These are phyloP conservation scores for Apiotrichum porosum DNA, from an alignment of 1,284 basidiomycete genomes.

Conservation along the genomic window DNA sequence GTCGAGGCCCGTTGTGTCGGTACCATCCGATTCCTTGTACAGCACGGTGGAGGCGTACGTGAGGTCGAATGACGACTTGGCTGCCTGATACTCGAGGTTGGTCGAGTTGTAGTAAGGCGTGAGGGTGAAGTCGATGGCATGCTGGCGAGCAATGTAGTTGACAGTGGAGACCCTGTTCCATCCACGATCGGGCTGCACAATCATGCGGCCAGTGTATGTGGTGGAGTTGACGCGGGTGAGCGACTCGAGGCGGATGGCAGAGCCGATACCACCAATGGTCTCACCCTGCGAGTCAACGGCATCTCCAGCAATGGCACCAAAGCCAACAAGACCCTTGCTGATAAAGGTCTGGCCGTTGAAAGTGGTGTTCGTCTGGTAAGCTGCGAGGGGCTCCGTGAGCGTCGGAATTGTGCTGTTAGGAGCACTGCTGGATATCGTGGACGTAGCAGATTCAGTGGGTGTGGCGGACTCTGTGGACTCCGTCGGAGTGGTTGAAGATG, in stretches of 20 bases:
- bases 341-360: constrained; percentile 25
- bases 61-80: constrained; percentile 55
- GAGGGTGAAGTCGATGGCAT: constrained; percentile 59
- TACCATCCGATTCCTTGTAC: constrained; percentile 53
- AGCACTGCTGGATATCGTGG: too few species aligned
- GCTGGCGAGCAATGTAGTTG: constrained; percentile 59
- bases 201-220: constrained; percentile 52
- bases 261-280: constrained; percentile 44
- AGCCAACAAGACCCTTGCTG: constrained; percentile 45
- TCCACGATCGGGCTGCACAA: constrained; percentile 56
- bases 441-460: too few species aligned
- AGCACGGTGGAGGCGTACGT: constrained; percentile 57
- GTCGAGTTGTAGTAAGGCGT: constrained; percentile 55
- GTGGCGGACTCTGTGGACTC: too few species aligned
- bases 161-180: constrained; percentile 49
- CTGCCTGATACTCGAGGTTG: constrained; percentile 55
- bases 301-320: constrained; percentile 37
- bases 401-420: too few species aligned
- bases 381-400: too few species aligned
- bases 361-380: too few species aligned
- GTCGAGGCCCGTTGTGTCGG: constrained; percentile 61
- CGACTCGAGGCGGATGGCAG: constrained; percentile 23
- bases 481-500: too few species aligned
- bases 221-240: constrained; percentile 9
- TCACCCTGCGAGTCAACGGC: constrained; percentile 34